Base-by-base conservation (phyloP, 2,329 filamentous ascomycete genomes). In the Aspergillus sp. region DNA sequence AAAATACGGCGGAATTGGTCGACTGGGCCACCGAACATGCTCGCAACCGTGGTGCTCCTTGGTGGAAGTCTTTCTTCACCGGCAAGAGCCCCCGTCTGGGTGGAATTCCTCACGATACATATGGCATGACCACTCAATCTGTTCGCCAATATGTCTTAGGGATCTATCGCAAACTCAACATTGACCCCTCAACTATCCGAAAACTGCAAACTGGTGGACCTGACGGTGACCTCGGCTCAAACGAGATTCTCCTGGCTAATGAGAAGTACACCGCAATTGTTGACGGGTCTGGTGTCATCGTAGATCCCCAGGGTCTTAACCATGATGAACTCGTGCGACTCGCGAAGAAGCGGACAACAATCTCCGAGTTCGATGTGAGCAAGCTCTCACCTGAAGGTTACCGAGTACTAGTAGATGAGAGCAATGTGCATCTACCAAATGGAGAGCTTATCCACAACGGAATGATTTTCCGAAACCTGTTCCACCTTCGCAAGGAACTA, bases 1-100 rank as follows among this genome's bases (percentile, higher is more conserved):
- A 99, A 86, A 99, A 99, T 79, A 99, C 95, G 1, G 95, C 95
- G 21, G 91, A 96, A 70, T 84, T 99, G 35, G 95, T 99, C 52
- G 88, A 99, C 77, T 99, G 95, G 95, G 95, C 95, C n/a, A 99
- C 95, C 1, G 89, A 95, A 76, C 95, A 99, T 75, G 95, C 95
- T 60, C 87, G 91, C 52, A 80, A 81, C 61, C 88, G 95, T 67
- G 92, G 92, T 46, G 95, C 95, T 4, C 91, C 92, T 27, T 99
- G 93, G 91, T 99, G 95, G 95, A 99, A 99, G 83, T 99, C 95
- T 0, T 99, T 99, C 85, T 99, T 99, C 83, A 99, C 95, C 2
- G 95, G 95, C 70, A 99, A 99, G 84, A 96, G 91, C 66, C 95
- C 92, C 53, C 95, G 90, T 77, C 84, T 99, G 14, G 95, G 95